Evolutionary conservation across 225 moss, liverwort and hornwort species (phyloP), one percentile per base, ranked within the genome.

Genomic region (Marchantia paleacea): DNA sequence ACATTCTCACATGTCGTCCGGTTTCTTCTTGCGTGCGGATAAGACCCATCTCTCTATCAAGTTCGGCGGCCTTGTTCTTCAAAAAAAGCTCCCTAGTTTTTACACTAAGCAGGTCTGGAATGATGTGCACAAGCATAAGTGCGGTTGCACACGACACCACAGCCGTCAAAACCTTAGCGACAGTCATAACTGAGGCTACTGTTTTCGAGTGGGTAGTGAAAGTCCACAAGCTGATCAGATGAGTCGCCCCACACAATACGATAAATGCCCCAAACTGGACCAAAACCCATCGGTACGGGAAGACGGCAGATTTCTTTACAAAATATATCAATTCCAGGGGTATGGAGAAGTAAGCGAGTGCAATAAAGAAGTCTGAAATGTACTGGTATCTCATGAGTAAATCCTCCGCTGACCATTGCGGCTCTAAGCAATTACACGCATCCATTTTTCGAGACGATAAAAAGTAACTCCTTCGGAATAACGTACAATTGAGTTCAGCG

Each of bases 181-280:
- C 75, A 20, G 89, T 89, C 85, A 89, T 82, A 24, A 89, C 87
- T 63, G 86, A 73, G 26, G 89, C 87, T 55, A 89, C 89, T 39
- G 85, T 89, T 81, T 87, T 86, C 51, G 89, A 78, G 69, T 89
- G 89, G 49, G 87, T 75, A 22, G 85, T 89, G 83, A 87, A 89
- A 75, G 89, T 89, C 89, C 89, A 89, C 76, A 89, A 79, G 64
- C 79, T 86, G 29, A 89, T 89, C 22, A 89, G 64, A 77, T 89
- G 89, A 10, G 89, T 89, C 16, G 89, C 87, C 72, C 89, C 89
- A 80, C 89, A 89, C 12, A 89, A 79, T 31, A 89, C 87, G 48
- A 89, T 89, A 78, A 89, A 89, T 24, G 89, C 87, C 65, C 89
- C 89, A 75, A 89, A 89, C 81, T 89, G 89, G 52, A 89, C 89